phyloP scores from a whole-genome alignment of 352 stramenopile species.

The Pythium folliculosum region DNA sequence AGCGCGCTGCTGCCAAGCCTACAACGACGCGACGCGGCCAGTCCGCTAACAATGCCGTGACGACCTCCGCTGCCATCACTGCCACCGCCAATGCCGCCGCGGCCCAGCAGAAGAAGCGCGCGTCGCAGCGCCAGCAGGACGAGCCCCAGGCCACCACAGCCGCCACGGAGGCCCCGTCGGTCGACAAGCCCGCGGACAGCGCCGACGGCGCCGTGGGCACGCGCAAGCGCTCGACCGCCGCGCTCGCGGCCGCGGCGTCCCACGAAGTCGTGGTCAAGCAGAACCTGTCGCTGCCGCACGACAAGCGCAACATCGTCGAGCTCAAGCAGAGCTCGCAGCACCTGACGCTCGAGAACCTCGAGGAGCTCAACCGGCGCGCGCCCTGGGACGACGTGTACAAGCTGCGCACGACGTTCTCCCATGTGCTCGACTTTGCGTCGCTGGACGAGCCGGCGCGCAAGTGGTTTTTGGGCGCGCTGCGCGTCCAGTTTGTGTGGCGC shows the following conservation, averaged over 20 bases:
- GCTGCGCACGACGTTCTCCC: constrained; percentile 31
- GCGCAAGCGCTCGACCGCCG: constrained; percentile 14
- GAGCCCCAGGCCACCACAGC: background rate
- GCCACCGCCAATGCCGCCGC: background rate
- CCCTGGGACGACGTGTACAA: constrained; percentile 51
- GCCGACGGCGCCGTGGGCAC: constrained; percentile 8
- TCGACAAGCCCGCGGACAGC: no score
- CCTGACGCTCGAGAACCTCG: constrained; percentile 30
- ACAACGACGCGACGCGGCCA: background rate
- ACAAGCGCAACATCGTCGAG: constrained; percentile 43
- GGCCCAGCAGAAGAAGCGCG: constrained; percentile 10
- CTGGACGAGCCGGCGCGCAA: constrained; percentile 28
- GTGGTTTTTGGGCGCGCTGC: constrained; percentile 41
- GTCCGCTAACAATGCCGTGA: background rate
- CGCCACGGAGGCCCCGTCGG: no score
- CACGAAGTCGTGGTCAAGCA: constrained; percentile 36
- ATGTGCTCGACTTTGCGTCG: constrained; percentile 33
- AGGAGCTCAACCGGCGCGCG: constrained; percentile 29
- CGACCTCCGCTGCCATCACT: background rate
- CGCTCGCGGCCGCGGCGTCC: background rate
- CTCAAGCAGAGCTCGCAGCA: constrained; percentile 45
- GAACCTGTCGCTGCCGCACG: constrained; percentile 39
- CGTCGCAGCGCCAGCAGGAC: constrained; percentile 4
- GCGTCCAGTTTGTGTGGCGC: constrained; percentile 45
- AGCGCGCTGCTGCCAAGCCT: no score